Percentiles rank a stretch among this genome's conserved stretches.
phyloP scores from a whole-genome alignment of 1,284 basidiomycete genomes.

The Sanghuangporus sanghuang region DNA sequence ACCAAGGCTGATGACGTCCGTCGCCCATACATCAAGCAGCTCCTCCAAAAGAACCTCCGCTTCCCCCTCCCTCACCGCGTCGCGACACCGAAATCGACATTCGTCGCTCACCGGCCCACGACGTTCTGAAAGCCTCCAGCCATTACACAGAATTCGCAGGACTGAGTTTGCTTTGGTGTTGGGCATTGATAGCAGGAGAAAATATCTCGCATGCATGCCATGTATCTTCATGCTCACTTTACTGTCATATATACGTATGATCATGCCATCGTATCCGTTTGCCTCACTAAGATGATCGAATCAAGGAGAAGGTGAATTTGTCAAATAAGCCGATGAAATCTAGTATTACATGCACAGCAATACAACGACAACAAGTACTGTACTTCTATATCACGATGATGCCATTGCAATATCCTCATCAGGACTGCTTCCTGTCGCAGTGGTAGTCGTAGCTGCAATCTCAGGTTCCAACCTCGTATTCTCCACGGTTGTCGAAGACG shows the following conservation, averaged over 20 bases:
- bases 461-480: neutral
- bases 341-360: neutral
- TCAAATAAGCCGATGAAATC: neutral
- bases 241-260: slow-evolving; percentile 9
- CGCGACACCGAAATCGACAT: slow-evolving; percentile 63
- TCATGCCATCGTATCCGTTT: neutral
- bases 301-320: neutral
- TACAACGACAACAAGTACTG: neutral
- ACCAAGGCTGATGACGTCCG: slow-evolving; percentile 91
- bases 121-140: slow-evolving; percentile 51
- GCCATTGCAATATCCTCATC: slow-evolving; percentile 1
- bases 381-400: neutral
- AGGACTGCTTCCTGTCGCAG: neutral
- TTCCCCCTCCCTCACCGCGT: slow-evolving; percentile 98
- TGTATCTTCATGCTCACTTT: slow-evolving; percentile 4
- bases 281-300: too few species aligned
- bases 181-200: neutral
- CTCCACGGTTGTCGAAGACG: neutral
- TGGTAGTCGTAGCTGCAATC: neutral
- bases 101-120: slow-evolving; percentile 65
- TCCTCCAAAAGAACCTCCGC: slow-evolving; percentile 85
- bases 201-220: slow-evolving; percentile 5
- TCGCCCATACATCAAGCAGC: slow-evolving; percentile 96
- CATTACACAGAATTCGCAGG: neutral
- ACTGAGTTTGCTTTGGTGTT: neutral